These are phyloP conservation scores for Chenopodium berlandieri DNA, from an alignment of 148 eudicot species.

Conservation along the genomic window DNA sequence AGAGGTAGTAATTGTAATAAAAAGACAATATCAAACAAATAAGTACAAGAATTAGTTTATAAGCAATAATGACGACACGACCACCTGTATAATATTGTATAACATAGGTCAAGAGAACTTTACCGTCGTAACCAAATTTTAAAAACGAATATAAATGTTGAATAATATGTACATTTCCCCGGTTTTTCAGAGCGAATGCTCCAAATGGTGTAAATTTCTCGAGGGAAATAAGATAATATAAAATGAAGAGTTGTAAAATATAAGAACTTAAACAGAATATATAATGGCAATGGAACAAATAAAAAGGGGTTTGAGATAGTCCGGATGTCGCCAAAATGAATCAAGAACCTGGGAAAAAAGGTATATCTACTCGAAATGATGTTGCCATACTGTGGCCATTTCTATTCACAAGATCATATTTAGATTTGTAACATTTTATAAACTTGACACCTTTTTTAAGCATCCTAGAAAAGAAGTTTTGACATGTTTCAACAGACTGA, in stretches of 20 bases:
- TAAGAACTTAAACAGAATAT: background rate
- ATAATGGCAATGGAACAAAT: background rate
- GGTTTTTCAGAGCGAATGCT: background rate
- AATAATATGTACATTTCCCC: background rate
- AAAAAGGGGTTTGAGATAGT: background rate
- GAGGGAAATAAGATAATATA: background rate
- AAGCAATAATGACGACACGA: too few relatives aligned
- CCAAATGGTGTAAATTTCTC: background rate
- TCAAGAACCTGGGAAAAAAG: background rate
- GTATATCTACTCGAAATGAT: background rate
- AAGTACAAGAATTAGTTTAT: too few relatives aligned
- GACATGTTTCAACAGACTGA: background rate
- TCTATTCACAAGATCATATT: background rate
- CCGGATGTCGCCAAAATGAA: constrained; percentile 10
- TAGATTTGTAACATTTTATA: background rate
- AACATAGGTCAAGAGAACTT: too few relatives aligned
- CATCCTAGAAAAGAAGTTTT: background rate
- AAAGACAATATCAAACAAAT: too few relatives aligned
- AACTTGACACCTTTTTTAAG: background rate
- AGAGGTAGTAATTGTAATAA: too few relatives aligned
- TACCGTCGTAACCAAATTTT: too few relatives aligned
- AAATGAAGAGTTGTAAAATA: background rate
- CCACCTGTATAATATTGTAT: too few relatives aligned
- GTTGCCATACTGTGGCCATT: constrained; percentile 18
- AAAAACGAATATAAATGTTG: background rate